Conservation (phyloP, 2,329 filamentous ascomycete genomes). For the Lachnellula cervina region DNA sequence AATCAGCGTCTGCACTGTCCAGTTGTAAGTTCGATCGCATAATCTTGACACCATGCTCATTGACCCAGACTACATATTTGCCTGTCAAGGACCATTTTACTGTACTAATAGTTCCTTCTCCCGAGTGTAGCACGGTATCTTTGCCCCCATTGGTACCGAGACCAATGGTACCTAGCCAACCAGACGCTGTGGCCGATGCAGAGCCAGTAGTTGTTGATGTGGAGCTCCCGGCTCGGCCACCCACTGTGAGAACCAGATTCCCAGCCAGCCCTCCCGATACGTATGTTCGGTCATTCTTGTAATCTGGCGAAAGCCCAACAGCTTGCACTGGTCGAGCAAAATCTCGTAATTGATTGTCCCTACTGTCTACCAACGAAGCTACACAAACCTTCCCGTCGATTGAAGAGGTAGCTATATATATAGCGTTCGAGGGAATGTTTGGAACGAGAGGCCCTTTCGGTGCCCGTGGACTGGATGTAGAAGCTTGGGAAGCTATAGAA, state of each 20-base stretch:
- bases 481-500: conserved; percentile 41
- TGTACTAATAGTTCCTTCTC: conserved; percentile 83
- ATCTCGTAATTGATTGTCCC: conserved; percentile 86
- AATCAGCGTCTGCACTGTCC: conserved; percentile 69
- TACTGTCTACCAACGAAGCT: conserved; percentile 77
- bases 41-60: conserved; percentile 95
- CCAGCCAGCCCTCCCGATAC: conserved; percentile 87
- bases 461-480: conserved; percentile 48
- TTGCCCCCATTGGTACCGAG: conserved; percentile 72
- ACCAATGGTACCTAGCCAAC: conserved; percentile 88
- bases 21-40: conserved; percentile 87
- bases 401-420: conserved; percentile 89
- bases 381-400: conserved; percentile 96
- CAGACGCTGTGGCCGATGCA: conserved; percentile 77
- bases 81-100: conserved; percentile 95
- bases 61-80: conserved; percentile 90
- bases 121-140: conserved; percentile 83
- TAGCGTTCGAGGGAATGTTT: conserved; percentile 78
- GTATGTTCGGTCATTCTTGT: conserved; percentile 82
- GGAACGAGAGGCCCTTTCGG: conserved; percentile 55
- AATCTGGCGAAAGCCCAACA: conserved; percentile 91
- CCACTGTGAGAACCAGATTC: conserved; percentile 78
- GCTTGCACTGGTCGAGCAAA: conserved; percentile 90
- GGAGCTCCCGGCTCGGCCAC: conserved; percentile 70
- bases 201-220: conserved; percentile 83